Conservation (phyloP, 495 filamentous ascomycete genomes). For the Tuber borchii region DNA sequence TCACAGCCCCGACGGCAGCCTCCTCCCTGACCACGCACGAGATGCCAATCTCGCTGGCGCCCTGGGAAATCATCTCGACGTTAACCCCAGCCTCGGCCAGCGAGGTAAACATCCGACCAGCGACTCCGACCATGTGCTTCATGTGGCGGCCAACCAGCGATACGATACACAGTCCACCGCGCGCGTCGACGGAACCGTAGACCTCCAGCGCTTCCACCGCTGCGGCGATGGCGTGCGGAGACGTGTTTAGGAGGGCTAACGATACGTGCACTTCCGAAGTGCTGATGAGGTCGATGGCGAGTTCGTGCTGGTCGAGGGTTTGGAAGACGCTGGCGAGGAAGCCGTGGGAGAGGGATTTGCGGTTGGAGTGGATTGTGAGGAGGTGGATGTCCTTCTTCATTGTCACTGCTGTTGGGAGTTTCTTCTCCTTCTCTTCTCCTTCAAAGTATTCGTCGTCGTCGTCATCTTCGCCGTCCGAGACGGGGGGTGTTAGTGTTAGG, state of each 20-base stretch:
- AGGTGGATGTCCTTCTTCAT: slow-evolving; percentile 90
- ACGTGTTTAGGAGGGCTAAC: slow-evolving; percentile 77
- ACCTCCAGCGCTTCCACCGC: slow-evolving; percentile 63
- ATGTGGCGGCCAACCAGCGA: slow-evolving; percentile 87
- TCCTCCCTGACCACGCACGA: slow-evolving; percentile 90
- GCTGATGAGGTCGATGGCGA: slow-evolving; percentile 89
- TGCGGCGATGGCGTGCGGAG: slow-evolving; percentile 47
- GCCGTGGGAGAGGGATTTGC: slow-evolving; percentile 76
- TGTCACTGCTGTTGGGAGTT: slow-evolving; percentile 76
- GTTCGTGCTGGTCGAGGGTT: slow-evolving; percentile 67
- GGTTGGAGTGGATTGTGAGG: slow-evolving; percentile 92
- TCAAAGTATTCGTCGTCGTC: neutral
- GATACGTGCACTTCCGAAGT: slow-evolving; percentile 93
- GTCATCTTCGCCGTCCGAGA: neutral
- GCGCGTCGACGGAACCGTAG: slow-evolving; percentile 78
- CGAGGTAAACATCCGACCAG: slow-evolving; percentile 81
- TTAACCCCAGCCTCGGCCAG: slow-evolving; percentile 83
- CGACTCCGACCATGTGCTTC: slow-evolving; percentile 89
- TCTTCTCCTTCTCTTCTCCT: neutral
- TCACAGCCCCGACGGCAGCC: slow-evolving; percentile 84
- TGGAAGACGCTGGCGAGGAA: slow-evolving; percentile 88
- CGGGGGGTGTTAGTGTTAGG: neutral
- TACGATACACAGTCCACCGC: slow-evolving; percentile 82
- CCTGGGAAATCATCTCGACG: slow-evolving; percentile 96
- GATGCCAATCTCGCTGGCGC: slow-evolving; percentile 97